These are phyloP conservation scores for Gentiana macrophylla DNA, from an alignment of 257 asterid genomes.

Conservation along the genomic window DNA sequence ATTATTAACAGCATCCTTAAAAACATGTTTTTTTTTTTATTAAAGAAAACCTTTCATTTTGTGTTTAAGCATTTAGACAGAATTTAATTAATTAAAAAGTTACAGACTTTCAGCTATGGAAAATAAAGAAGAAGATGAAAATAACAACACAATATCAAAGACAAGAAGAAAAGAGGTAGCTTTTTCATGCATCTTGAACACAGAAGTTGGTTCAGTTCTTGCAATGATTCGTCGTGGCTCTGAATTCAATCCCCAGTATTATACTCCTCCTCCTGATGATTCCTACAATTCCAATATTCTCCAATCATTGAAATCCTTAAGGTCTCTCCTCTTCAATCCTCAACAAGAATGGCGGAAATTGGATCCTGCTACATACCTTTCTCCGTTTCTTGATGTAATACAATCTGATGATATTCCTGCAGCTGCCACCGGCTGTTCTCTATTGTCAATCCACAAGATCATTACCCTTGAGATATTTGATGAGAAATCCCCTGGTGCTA, in stretches of 20 bases:
- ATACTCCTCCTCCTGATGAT: slow-evolving; percentile 48
- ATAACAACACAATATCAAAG: slow-evolving; percentile 19
- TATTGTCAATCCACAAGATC: slow-evolving; percentile 67
- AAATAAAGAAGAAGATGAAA: slow-evolving; percentile 30
- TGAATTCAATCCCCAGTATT: slow-evolving; percentile 33
- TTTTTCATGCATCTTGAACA: slow-evolving; percentile 81
- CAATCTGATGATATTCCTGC: slow-evolving; percentile 83
- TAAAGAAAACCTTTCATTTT: neutral
- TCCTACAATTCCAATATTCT: slow-evolving; percentile 36
- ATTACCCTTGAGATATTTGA: slow-evolving; percentile 57
- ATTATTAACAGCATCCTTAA: slow-evolving; percentile 12
- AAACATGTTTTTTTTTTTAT: neutral
- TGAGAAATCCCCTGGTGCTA: slow-evolving; percentile 49
- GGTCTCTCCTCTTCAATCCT: slow-evolving; percentile 68
- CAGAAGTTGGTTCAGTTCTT: slow-evolving; percentile 79
- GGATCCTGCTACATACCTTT: slow-evolving; percentile 56
- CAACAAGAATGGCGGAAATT: slow-evolving; percentile 67
- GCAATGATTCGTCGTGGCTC: slow-evolving; percentile 72
- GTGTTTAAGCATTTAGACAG: neutral
- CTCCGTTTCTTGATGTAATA: slow-evolving; percentile 75
- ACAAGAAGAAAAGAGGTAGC: slow-evolving; percentile 59
- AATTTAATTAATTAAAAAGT: slow-evolving; percentile 5
- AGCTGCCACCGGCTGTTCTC: slow-evolving; percentile 64
- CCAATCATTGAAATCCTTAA: slow-evolving; percentile 56
- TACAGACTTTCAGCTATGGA: slow-evolving; percentile 17